Conservation (phyloP, 768 basidiomycete genomes). For the Pleurotus pulmonarius region DNA sequence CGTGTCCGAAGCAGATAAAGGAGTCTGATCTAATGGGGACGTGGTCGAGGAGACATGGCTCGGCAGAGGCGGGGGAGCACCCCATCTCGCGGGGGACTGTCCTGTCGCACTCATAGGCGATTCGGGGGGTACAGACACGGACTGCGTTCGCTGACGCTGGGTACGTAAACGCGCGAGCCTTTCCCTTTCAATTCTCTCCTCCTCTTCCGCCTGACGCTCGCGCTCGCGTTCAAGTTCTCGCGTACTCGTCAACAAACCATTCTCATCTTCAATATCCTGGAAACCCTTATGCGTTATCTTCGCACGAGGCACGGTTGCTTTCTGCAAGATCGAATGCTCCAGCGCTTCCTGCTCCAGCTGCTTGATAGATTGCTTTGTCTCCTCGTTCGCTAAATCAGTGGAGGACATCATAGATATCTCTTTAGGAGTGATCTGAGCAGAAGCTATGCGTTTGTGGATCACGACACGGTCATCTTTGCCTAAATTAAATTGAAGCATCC, state of each 20-base stretch:
- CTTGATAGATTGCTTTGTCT: slow-evolving; percentile 78
- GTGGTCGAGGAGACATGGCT: slow-evolving; percentile 35
- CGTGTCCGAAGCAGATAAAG: slow-evolving; percentile 23
- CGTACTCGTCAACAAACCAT: slow-evolving; percentile 36
- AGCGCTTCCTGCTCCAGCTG: slow-evolving; percentile 79
- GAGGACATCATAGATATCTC: slow-evolving; percentile 83
- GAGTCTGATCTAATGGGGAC: slow-evolving; percentile 26
- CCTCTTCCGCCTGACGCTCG: slow-evolving; percentile 62
- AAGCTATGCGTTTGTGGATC: slow-evolving; percentile 77
- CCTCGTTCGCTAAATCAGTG: slow-evolving; percentile 86
- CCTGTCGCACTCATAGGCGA: slow-evolving; percentile 47
- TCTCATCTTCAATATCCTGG: slow-evolving; percentile 82
- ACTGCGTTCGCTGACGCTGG: slow-evolving; percentile 42
- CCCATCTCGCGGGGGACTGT: slow-evolving; percentile 50
- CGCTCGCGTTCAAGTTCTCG: slow-evolving; percentile 56
- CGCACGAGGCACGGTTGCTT: slow-evolving; percentile 58
- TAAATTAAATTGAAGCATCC: slow-evolving; percentile 86
- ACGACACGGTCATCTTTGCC: slow-evolving; percentile 75
- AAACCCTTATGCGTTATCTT: slow-evolving; percentile 94
- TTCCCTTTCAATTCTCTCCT: slow-evolving; percentile 69
- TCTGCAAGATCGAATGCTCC: slow-evolving; percentile 80
- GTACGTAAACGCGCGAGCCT: slow-evolving; percentile 57
- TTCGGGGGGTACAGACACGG: slow-evolving; percentile 70
- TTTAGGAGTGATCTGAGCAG: slow-evolving; percentile 58
- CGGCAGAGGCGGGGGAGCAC: slow-evolving; percentile 57